Evolutionary conservation across 257 asterid genomes (phyloP).

Genomic region (Nicotiana otophora): DNA sequence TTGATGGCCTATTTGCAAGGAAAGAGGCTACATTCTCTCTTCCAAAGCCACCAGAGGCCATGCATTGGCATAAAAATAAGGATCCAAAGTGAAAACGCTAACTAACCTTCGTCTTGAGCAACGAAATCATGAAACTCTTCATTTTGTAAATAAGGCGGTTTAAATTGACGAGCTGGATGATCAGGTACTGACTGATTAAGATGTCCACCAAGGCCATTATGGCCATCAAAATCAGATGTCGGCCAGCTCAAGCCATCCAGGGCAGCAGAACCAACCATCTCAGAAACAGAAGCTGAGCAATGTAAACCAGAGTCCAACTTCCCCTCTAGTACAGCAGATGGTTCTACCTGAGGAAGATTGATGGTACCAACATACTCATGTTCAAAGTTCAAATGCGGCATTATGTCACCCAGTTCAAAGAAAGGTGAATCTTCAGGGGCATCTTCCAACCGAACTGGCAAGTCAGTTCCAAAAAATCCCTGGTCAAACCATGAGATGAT

Average conservation of each 20-base stretch:
- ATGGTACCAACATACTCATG: slow-evolving; percentile 31
- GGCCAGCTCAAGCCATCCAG: slow-evolving; percentile 47
- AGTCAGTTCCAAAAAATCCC: slow-evolving; percentile 90
- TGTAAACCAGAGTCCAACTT: slow-evolving; percentile 32
- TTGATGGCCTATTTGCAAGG: background rate
- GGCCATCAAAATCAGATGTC: slow-evolving; percentile 45
- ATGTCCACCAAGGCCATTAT: slow-evolving; percentile 25
- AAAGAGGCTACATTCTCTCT: background rate
- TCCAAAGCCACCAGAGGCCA: background rate
- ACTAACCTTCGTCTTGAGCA: slow-evolving; percentile 69
- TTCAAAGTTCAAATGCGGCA: slow-evolving; percentile 74
- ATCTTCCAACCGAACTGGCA: slow-evolving; percentile 89
- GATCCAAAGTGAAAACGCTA: slow-evolving; percentile 12
- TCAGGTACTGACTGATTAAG: slow-evolving; percentile 42
- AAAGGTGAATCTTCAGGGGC: slow-evolving; percentile 75
- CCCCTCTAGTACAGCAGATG: slow-evolving; percentile 39
- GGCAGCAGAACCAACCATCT: slow-evolving; percentile 30
- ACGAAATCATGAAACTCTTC: slow-evolving; percentile 44
- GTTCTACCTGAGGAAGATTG: slow-evolving; percentile 42
- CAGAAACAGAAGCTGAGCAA: slow-evolving; percentile 38
- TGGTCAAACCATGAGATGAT: slow-evolving; percentile 96
- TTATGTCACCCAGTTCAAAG: slow-evolving; percentile 73
- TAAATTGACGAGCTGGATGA: slow-evolving; percentile 38
- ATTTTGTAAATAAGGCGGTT: slow-evolving; percentile 38
- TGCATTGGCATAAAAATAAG: background rate